Evolutionary conservation across 1,284 basidiomycete species (phyloP), one percentile per base, ranked within the genome.

Genomic region (Marasmius tenuissimus): DNA sequence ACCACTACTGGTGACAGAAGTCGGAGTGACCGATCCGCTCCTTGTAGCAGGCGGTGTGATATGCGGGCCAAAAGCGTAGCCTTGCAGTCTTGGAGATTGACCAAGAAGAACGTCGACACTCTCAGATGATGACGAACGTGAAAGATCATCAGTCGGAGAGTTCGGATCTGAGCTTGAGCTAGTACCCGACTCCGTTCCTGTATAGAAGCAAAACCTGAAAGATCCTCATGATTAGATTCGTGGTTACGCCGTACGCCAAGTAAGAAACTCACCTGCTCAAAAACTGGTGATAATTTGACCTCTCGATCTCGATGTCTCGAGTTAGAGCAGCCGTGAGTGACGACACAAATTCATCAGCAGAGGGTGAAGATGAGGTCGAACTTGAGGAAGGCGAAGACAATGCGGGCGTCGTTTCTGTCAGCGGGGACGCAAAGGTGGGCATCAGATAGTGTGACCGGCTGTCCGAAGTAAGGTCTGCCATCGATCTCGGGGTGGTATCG

Each of bases 121-220:
- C 35, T 84, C 85, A 5, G 77, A 78, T 6, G 85, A 85, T 18
- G 83, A 82, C 45, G 85, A 82, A 47, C 85, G 82, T 33, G 82
- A 76, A 12, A 84, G 67, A 4, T 54, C 58, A 42, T 76, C 75
- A 9, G 73, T 62, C 3, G 71, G 64, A n/a, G 70, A 60, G 40
- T 55, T 57, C 53, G 60, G 42, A 35, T 62, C 34, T 18, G 58
- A 48, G 51, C 50, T 57, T 38, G 58, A 57, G 49, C 48, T 49
- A n/a, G 53, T 39, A 39, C 58, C 47, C 22, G 51, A 58, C 18
- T 76, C 76, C 16, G 72, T 61, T 9, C 89, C 89, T 0, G 90
- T 91, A 73, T 84, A 92, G 74, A 91, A 92, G 76, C 90, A 92
- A 71, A 89, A 91, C 66, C 90, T 92, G 63, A 27, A 27, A 40